Evolutionary conservation across 441 rosid species (phyloP), one percentile per base, ranked within the genome.

Genomic region (Mallotus repandus): DNA sequence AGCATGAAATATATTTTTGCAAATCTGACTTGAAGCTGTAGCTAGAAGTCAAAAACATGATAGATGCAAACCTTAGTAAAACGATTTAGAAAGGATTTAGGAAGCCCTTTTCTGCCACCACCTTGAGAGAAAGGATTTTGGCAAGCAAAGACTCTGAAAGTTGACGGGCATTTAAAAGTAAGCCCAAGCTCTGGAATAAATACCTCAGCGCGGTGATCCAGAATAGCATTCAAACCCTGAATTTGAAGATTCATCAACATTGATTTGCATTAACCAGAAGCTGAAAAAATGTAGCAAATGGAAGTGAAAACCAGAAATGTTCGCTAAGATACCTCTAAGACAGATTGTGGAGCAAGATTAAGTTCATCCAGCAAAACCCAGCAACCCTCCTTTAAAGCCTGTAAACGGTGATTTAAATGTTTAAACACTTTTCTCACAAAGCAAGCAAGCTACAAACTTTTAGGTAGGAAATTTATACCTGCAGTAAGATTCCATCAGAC

Each of bases 281-380:
- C 16, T 62, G 32, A 22, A 76, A 56, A 13, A 35, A 66, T 41
- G 9, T 12, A 65, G 19, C 19, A 59, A 77, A 59, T 3, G 50
- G 60, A 68, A 63, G 29, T 12, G 38, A 76, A 69, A 66, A n/a
- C 13, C 52, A 58, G 1, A 41, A 19, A 59, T 73, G 32, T 64
- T 61, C 73, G 45, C 48, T 46, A 54, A 64, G 3, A 58, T 82
- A 76, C 98, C 98, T 96, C 98, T 71, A 96, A 82, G 76, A 96
- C 99, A 70, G 99, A 96, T 80, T 96, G 99, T 19, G 98, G 97
- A 72, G 99, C 98, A 78, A 96, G 98, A 88, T 96, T 96, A 76
- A 96, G 89, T 86, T 96, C 99, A 83, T 96, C 99, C 68, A 96
- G 86, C 88, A 96, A 83, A 81, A 96, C 95, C 99, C 99, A 96